Conservation (phyloP, 805 yeast genomes). For the Pichia pseudocactophila region DNA sequence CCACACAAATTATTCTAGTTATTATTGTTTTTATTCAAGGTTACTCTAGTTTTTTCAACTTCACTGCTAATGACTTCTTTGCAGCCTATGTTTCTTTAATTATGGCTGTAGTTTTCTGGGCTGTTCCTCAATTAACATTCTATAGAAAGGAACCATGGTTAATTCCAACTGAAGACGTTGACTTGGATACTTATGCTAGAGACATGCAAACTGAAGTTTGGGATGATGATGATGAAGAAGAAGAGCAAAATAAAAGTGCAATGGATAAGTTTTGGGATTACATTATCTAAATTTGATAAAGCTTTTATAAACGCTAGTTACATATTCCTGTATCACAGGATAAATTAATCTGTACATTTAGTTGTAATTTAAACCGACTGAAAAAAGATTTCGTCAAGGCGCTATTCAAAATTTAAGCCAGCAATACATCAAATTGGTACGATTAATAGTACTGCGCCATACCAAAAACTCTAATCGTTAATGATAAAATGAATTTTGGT, state of each 20-base stretch:
- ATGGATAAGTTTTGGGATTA: constrained; percentile 12
- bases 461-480: no score
- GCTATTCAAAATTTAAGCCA: no score
- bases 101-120: constrained; percentile 47
- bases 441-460: no score
- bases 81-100: constrained; percentile 65
- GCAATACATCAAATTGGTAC: no score
- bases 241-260: neutral
- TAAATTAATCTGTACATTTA: no score
- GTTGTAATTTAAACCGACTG: no score
- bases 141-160: constrained; percentile 40
- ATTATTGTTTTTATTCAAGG: constrained; percentile 67
- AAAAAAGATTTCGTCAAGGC: no score
- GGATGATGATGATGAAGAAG: constrained; percentile 36
- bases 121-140: constrained; percentile 39
- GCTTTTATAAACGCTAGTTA: neutral
- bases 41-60: constrained; percentile 48
- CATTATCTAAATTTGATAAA: constrained; percentile 2
- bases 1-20: constrained; percentile 45
- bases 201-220: constrained; percentile 37
- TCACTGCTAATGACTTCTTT: constrained; percentile 51
- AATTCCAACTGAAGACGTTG: constrained; percentile 49
- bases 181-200: constrained; percentile 25
- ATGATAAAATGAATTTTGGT: neutral
- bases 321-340: neutral